Conservation (phyloP, 441 rosid genomes). For the Erysimum pusillum region DNA sequence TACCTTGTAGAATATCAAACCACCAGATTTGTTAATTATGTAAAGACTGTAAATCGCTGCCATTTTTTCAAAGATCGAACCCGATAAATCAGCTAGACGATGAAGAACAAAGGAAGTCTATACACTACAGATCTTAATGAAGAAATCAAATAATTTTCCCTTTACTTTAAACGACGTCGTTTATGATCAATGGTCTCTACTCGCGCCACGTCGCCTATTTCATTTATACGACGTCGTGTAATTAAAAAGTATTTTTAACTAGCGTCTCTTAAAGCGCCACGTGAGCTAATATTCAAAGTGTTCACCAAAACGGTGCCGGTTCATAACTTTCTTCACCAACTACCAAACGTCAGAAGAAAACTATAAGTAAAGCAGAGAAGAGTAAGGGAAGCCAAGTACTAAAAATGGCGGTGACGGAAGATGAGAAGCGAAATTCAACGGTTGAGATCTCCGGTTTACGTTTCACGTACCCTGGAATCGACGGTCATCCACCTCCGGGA, state of each 20-base stretch:
- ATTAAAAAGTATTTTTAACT: not conserved
- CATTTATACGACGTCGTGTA: slow-evolving; percentile 12
- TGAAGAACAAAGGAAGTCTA: slow-evolving; percentile 8
- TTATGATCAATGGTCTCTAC: not conserved
- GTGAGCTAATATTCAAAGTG: slow-evolving; percentile 6
- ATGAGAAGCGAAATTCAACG: slow-evolving; percentile 51
- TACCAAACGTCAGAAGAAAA: slow-evolving; percentile 38
- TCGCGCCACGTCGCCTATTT: slow-evolving; percentile 34
- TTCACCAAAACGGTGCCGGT: slow-evolving; percentile 32
- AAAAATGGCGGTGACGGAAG: slow-evolving; percentile 51
- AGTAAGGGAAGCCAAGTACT: not conserved
- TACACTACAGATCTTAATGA: slow-evolving; percentile 12
- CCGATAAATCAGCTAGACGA: slow-evolving; percentile 35
- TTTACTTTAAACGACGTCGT: not conserved
- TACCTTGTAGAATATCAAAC: slow-evolving; percentile 89
- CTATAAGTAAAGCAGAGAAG: slow-evolving; percentile 33
- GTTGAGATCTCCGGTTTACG: slow-evolving; percentile 76
- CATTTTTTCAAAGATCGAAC: slow-evolving; percentile 50
- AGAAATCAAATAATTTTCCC: not conserved
- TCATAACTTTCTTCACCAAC: slow-evolving; percentile 34
- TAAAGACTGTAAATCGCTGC: slow-evolving; percentile 89
- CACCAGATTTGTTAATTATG: slow-evolving; percentile 93
- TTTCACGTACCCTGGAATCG: slow-evolving; percentile 95
- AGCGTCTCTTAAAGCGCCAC: slow-evolving; percentile 45
- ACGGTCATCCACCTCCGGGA: slow-evolving; percentile 94